phyloP scores from a whole-genome alignment of 1,139 yeast species.

The Geotrichum restrictum region DNA sequence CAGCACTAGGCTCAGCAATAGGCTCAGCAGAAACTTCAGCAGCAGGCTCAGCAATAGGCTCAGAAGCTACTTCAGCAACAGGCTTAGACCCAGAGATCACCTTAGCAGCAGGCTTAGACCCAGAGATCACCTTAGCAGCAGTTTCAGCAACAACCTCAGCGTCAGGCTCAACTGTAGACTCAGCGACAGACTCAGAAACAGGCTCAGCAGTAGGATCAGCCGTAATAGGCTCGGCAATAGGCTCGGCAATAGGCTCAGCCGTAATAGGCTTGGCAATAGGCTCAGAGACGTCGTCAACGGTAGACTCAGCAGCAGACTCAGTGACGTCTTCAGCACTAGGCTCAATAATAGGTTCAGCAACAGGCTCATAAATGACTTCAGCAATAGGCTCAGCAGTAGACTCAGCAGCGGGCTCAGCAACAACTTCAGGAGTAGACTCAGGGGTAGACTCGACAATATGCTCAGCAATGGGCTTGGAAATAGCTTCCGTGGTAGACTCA shows the following conservation, averaged over 20 bases:
- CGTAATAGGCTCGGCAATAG: background rate
- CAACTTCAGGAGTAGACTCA: background rate
- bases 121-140: background rate
- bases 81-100: background rate
- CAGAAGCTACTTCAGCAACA: background rate
- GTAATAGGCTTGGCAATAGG: background rate
- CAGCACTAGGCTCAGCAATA: background rate
- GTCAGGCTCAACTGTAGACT: background rate
- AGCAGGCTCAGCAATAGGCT: background rate
- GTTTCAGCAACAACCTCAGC: background rate
- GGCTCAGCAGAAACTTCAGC: background rate
- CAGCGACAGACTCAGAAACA: background rate
- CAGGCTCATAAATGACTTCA: background rate
- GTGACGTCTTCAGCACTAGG: background rate
- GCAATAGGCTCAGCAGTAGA: background rate
- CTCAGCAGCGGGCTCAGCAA: background rate
- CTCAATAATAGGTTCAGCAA: background rate
- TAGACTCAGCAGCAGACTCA: background rate
- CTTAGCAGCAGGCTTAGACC: background rate
- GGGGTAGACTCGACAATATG: slow-evolving; percentile 1
- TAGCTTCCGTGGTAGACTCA: background rate
- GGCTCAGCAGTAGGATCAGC: background rate
- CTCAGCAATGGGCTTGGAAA: background rate
- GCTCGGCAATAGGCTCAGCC: background rate
- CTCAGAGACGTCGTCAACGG: background rate